Base-by-base conservation (phyloP, 2,329 filamentous ascomycete genomes). In the Cladosporium sp. region DNA sequence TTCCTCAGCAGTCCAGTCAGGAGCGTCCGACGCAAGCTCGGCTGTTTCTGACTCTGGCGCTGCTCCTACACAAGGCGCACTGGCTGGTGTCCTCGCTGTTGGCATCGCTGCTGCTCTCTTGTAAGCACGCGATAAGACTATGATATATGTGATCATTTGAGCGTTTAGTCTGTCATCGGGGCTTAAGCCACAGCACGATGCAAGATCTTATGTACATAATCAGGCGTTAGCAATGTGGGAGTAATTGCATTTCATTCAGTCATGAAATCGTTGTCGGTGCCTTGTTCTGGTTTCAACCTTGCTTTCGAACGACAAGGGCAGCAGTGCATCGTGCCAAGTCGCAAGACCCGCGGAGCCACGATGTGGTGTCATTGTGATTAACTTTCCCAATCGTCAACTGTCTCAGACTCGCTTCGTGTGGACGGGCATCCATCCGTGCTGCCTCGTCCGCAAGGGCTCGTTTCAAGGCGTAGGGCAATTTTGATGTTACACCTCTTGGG, bases 31-130 rank as follows among this genome's bases (percentile, higher is more conserved):
- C 24, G 44, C 24, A 32, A n/a, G 20, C 12, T 22, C 50, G 19
- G 19, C 54, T 15, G 15, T 45, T 8, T 12, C 15, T 8, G 54
- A 49, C n/a, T 49, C 55, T 4, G 55, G 36, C 17, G 55, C 44
- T 25, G 55, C 55, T 42, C 10, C 45, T 13, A 57, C 45, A 17
- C 34, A 42, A 9, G 51, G 51, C 22, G 51, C 40, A 5, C 25
- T 55, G 25, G 49, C 51, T 44, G 51, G 51, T 10, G 28, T 55
- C 12, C 20, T 55, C 28, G 51, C 51, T 19, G 39, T 55, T 15
- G 51, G 51, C n/a, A 28, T 55, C 37, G 51, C 51, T 47, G 51
- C 51, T 37, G 51, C 51, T n/a, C 32, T 55, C 10, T 28, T 55
- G 28, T 55, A 55, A 36, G 20, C 39, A 15, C 3, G 15, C n/a